Evolutionary conservation across 306 rosid species (phyloP).

Genomic region (Sophora flavescens): DNA sequence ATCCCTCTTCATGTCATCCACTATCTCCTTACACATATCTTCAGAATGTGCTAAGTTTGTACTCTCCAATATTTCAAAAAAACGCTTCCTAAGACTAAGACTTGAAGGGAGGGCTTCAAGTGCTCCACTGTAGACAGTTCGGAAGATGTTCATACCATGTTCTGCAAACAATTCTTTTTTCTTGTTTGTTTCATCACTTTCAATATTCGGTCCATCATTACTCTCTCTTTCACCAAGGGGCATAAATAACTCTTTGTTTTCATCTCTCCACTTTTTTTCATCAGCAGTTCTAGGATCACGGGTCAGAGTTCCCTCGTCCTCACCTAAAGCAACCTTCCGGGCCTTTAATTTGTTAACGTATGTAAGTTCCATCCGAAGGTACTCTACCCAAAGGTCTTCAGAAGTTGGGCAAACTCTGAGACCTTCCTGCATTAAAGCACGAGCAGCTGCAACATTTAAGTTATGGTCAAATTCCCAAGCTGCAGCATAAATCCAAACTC

Average conservation of each 20-base stretch:
- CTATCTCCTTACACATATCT: slow-evolving; percentile 68
- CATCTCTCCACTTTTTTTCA: slow-evolving; percentile 84
- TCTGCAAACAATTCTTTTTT: slow-evolving; percentile 61
- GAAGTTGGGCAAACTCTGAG: slow-evolving; percentile 80
- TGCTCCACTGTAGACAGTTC: slow-evolving; percentile 71
- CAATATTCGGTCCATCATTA: slow-evolving; percentile 46
- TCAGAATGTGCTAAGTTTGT: slow-evolving; percentile 69
- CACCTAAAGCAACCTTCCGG: slow-evolving; percentile 92
- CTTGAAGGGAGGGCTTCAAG: slow-evolving; percentile 81
- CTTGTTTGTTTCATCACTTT: slow-evolving; percentile 51
- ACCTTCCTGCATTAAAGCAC: slow-evolving; percentile 89
- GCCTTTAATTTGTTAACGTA: slow-evolving; percentile 87
- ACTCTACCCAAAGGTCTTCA: slow-evolving; percentile 93
- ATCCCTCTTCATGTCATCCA: slow-evolving; percentile 74
- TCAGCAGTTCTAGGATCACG: slow-evolving; percentile 53
- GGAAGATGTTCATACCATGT: slow-evolving; percentile 63
- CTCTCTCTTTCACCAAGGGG: slow-evolving; percentile 57
- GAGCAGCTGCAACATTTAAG: slow-evolving; percentile 82
- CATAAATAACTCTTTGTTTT: slow-evolving; percentile 81
- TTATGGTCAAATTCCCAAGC: slow-evolving; percentile 97
- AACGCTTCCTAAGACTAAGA: slow-evolving; percentile 70
- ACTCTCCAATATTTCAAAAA: slow-evolving; percentile 86
- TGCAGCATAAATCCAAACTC: slow-evolving; percentile 96
- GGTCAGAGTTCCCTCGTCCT: slow-evolving; percentile 73
- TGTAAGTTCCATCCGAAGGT: slow-evolving; percentile 95